phyloP scores from a whole-genome alignment of 805 yeast species.

The Teunomyces gatunensis region DNA sequence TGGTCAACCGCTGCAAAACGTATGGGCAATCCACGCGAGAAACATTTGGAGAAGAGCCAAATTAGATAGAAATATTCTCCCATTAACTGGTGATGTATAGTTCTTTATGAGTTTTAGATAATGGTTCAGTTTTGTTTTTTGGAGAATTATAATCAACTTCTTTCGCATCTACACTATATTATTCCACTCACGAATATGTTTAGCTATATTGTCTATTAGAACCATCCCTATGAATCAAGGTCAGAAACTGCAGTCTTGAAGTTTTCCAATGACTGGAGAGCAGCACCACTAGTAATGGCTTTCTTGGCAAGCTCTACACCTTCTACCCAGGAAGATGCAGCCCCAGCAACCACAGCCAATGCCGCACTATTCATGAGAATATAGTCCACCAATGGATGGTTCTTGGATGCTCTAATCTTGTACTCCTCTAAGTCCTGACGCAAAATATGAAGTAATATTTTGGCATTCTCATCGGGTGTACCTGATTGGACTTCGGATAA shows the following conservation, averaged over 20 bases:
- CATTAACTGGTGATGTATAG: too few species aligned
- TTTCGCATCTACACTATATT: not conserved
- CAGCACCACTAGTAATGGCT: slow-evolving; percentile 66
- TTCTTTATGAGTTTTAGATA: too few species aligned
- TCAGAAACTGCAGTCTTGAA: slow-evolving; percentile 37
- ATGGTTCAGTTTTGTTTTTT: too few species aligned
- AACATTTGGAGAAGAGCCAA: not conserved
- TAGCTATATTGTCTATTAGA: not conserved
- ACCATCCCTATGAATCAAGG: not conserved
- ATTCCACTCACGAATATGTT: not conserved
- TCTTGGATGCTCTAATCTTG: slow-evolving; percentile 38
- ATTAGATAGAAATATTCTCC: too few species aligned
- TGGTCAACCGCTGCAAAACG: not conserved
- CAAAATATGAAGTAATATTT: slow-evolving; percentile 42
- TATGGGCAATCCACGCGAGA: not conserved
- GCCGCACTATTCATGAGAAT: slow-evolving; percentile 90
- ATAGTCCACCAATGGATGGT: slow-evolving; percentile 76
- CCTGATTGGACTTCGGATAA: slow-evolving; percentile 72
- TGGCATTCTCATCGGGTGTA: slow-evolving; percentile 85
- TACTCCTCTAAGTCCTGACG: slow-evolving; percentile 46
- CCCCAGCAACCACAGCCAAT: slow-evolving; percentile 73
- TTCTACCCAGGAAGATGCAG: slow-evolving; percentile 63
- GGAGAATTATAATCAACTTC: too few species aligned
- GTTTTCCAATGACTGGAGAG: slow-evolving; percentile 53
- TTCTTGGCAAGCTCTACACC: slow-evolving; percentile 75